Conservation (phyloP, 1,284 basidiomycete genomes). For the Rhizopogon parksii region DNA sequence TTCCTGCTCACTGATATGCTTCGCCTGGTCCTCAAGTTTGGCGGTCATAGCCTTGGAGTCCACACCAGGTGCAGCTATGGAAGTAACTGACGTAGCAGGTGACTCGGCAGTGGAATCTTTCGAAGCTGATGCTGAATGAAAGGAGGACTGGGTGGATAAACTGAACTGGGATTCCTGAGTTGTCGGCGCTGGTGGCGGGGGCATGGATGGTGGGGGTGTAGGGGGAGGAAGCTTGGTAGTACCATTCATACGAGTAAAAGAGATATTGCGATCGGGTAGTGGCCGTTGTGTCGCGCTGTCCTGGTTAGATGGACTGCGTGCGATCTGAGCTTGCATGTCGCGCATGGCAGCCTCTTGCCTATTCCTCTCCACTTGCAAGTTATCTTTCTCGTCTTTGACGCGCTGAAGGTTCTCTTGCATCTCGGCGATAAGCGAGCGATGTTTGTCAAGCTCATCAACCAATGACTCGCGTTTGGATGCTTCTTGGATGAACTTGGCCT, state of each 20-base stretch:
- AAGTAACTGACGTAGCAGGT: conserved; percentile 58
- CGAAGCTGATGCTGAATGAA: conserved; percentile 45
- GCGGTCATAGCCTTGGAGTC: conserved; percentile 49
- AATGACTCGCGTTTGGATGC: conserved; percentile 68
- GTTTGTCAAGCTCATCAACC: conserved; percentile 65
- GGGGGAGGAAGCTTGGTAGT: conserved; percentile 78
- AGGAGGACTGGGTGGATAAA: conserved; percentile 51
- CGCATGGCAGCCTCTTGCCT: conserved; percentile 61
- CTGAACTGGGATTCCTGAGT: conserved; percentile 43
- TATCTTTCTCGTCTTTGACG: conserved; percentile 76
- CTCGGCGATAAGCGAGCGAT: conserved; percentile 68
- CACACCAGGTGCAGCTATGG: conserved; percentile 25
- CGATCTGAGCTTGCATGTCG: conserved; percentile 71
- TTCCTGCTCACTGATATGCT: conserved; percentile 77
- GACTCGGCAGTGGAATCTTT: conserved; percentile 60
- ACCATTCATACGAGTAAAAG: conserved; percentile 51
- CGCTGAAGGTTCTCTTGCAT: conserved; percentile 69
- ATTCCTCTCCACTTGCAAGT: conserved; percentile 62
- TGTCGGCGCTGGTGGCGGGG: conserved; percentile 76
- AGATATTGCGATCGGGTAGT: conserved; percentile 45
- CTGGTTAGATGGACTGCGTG: conserved; percentile 46
- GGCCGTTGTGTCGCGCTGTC: conserved; percentile 38
- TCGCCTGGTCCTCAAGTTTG: conserved; percentile 68
- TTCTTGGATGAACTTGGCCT: conserved; percentile 59
- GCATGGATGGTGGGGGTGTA: conserved; percentile 81